Percentiles rank a stretch among this genome's conserved stretches.
Evolutionary conservation across 2,329 filamentous ascomycete genomes (phyloP).

Genomic region (Beauveria pseudobassiana): DNA sequence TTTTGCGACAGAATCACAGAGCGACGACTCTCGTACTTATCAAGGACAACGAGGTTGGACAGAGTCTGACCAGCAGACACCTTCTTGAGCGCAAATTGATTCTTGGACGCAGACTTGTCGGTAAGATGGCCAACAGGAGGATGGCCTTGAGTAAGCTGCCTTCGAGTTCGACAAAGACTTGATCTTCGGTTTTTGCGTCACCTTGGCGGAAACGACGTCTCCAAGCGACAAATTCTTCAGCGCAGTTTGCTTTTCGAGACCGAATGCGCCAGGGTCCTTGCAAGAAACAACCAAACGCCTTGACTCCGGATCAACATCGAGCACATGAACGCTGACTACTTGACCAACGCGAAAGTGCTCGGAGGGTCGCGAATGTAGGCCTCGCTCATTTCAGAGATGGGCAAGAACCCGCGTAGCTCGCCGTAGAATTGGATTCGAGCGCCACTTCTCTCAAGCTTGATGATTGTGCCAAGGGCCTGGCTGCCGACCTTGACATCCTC

Average conservation of each 20-base stretch:
- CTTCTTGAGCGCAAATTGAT: constrained; percentile 66
- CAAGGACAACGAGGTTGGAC: constrained; percentile 74
- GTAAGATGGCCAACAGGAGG: constrained; percentile 70
- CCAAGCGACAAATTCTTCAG: constrained; percentile 69
- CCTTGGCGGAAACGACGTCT: constrained; percentile 66
- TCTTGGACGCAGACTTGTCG: constrained; percentile 77
- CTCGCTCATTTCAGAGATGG: constrained; percentile 96
- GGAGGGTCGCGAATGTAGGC: constrained; percentile 79
- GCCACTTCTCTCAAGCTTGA: constrained; percentile 70
- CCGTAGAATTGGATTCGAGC: constrained; percentile 93
- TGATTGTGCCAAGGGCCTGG: constrained; percentile 78
- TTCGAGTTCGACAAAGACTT: constrained; percentile 68
- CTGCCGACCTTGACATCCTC: constrained; percentile 65
- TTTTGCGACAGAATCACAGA: constrained; percentile 76
- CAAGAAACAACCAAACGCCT: constrained; percentile 80
- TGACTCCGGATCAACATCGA: constrained; percentile 66
- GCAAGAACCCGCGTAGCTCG: constrained; percentile 74
- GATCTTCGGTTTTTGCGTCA: constrained; percentile 71
- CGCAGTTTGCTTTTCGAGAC: constrained; percentile 63
- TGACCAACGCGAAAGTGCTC: constrained; percentile 88
- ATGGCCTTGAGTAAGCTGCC: constrained; percentile 69
- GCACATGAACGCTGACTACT: constrained; percentile 82
- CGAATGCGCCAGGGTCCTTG: constrained; percentile 77
- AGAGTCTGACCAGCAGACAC: constrained; percentile 79
- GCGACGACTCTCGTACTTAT: constrained; percentile 72